phyloP scores from a whole-genome alignment of 768 basidiomycete species.

The Artomyces pyxidatus region DNA sequence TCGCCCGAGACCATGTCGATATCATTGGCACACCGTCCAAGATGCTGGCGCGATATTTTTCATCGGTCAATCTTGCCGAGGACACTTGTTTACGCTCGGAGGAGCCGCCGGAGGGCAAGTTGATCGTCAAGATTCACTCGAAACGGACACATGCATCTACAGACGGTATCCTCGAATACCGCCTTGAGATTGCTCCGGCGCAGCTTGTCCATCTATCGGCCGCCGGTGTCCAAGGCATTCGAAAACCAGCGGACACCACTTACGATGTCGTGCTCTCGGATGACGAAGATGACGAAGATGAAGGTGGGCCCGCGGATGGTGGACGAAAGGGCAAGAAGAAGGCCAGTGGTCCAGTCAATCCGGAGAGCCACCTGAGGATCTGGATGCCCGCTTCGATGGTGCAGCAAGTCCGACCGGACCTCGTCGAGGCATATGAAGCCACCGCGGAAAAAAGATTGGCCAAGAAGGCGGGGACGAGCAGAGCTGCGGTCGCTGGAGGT shows the following conservation, averaged over 20 bases:
- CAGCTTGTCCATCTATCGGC: conserved; percentile 59
- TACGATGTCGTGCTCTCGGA: conserved; percentile 26
- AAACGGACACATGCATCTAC: conserved; percentile 62
- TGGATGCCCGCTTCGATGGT: conserved; percentile 87
- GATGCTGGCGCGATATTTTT: conserved; percentile 50
- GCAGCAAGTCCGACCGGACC: conserved; percentile 49
- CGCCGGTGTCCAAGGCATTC: conserved; percentile 55
- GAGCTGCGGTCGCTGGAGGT: neutral
- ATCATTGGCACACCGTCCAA: conserved; percentile 35
- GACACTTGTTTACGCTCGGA: conserved; percentile 20
- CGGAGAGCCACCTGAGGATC: conserved; percentile 48
- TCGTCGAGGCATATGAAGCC: conserved; percentile 57
- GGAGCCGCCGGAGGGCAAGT: conserved; percentile 29
- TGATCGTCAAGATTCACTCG: conserved; percentile 62
- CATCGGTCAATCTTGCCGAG: conserved; percentile 32
- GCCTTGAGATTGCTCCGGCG: conserved; percentile 65
- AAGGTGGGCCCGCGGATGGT: conserved; percentile 38
- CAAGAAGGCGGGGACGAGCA: conserved; percentile 41
- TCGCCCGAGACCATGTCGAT: neutral
- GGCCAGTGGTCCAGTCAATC: conserved; percentile 38
- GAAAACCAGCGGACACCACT: conserved; percentile 28
- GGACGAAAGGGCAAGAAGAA: conserved; percentile 28
- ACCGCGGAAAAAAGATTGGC: conserved; percentile 36
- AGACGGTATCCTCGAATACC: conserved; percentile 68
- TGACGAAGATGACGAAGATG: conserved; percentile 45